These are phyloP conservation scores for Yarrowia yakushimensis DNA, from an alignment of 805 yeast species.

Conservation along the genomic window DNA sequence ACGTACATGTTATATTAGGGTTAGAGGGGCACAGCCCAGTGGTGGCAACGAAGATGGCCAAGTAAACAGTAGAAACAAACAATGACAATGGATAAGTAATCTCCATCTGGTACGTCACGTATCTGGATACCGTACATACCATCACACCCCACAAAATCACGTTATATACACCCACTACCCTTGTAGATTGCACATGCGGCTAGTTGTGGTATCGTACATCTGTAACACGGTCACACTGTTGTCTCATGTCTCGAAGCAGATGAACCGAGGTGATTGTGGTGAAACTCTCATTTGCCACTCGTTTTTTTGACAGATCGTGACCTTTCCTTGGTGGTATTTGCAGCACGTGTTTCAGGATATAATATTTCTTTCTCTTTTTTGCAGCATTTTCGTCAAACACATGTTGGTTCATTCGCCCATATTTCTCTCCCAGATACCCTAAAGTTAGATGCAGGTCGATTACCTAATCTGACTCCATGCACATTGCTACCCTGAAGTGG, in stretches of 20 bases:
- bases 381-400: neutral
- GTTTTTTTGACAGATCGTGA: neutral
- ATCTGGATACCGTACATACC: too few species aligned
- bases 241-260: neutral
- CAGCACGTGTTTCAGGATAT: neutral
- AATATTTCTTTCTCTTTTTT: neutral
- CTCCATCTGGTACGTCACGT: too few species aligned
- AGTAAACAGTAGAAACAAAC: too few species aligned
- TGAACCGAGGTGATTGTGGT: neutral
- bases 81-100: too few species aligned
- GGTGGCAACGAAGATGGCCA: neutral
- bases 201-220: too few species aligned
- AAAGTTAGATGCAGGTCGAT: neutral
- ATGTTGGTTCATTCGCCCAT: neutral
- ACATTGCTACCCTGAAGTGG: neutral
- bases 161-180: neutral
- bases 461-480: neutral
- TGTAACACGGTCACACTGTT: neutral
- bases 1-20: neutral
- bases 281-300: neutral
- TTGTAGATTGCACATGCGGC: constrained; percentile 1
- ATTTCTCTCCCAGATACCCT: neutral
- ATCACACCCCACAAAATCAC: neutral
- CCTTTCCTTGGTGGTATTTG: neutral
- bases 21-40: constrained; percentile 14